Conservation (phyloP, 805 yeast genomes). For the Candida nitratophila region DNA sequence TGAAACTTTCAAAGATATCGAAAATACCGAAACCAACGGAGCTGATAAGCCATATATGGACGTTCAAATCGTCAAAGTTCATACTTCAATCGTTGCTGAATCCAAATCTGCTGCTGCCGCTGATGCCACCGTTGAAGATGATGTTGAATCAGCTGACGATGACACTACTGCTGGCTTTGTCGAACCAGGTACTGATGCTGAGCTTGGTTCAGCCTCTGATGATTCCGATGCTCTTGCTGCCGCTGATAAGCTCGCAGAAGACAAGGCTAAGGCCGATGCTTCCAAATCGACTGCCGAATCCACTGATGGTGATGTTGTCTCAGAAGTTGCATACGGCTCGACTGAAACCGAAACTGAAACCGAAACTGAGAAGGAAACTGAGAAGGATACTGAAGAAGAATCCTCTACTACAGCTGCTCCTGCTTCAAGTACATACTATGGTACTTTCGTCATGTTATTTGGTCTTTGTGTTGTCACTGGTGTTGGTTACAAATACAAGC, state of each 20-base stretch:
- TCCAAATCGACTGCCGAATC: neutral
- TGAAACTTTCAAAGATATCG: conserved; percentile 55
- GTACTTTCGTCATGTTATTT: neutral
- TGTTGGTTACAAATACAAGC: conserved; percentile 9
- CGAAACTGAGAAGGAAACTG: conserved; percentile 1
- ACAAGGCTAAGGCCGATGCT: too few relatives aligned
- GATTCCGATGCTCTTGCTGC: neutral
- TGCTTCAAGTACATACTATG: neutral
- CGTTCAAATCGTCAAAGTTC: conserved; percentile 29
- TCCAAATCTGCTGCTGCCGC: too few relatives aligned
- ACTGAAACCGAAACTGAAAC: neutral
- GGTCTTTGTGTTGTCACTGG: neutral
- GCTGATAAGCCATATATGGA: conserved; percentile 36
- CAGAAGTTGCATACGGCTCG: neutral
- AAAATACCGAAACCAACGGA: conserved; percentile 40
- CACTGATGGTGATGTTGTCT: neutral
- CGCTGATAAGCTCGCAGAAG: neutral
- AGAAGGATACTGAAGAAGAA: neutral
- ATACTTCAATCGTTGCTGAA: conserved; percentile 2
- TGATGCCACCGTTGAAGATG: neutral
- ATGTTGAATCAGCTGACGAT: too few relatives aligned
- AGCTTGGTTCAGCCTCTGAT: too few relatives aligned
- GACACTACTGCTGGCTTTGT: too few relatives aligned
- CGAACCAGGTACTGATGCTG: too few relatives aligned
- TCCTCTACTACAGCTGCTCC: neutral